phyloP scores from a whole-genome alignment of 2,329 filamentous ascomycete genomes.

The Pseudocercospora vitis region DNA sequence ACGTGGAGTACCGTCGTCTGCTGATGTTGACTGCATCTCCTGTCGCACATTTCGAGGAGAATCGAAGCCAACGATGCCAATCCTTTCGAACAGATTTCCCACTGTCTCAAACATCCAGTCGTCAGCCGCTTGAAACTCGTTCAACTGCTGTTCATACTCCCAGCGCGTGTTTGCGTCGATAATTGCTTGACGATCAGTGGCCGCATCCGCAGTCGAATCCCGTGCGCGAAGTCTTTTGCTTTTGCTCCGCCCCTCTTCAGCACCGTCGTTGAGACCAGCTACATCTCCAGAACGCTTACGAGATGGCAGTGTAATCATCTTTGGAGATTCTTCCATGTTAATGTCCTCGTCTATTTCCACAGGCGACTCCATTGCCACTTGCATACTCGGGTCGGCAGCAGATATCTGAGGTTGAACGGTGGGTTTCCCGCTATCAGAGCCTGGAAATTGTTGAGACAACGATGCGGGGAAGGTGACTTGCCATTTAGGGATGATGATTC shows the following conservation, averaged over 20 bases:
- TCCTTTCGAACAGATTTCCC: constrained; percentile 52
- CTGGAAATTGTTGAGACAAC: constrained; percentile 36
- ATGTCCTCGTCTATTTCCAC: constrained; percentile 37
- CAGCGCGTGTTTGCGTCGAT: constrained; percentile 53
- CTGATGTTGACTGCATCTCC: constrained; percentile 26
- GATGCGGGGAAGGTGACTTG: constrained; percentile 19
- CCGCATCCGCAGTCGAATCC: constrained; percentile 53
- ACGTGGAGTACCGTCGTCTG: constrained; percentile 1
- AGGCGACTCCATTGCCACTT: constrained; percentile 13
- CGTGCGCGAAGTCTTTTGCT: constrained; percentile 62
- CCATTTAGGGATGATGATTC: constrained; percentile 6
- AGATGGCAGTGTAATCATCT: constrained; percentile 41
- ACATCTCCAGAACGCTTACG: constrained; percentile 63
- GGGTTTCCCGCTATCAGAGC: constrained; percentile 33
- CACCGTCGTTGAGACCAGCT: constrained; percentile 58
- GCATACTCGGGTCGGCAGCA: constrained; percentile 30
- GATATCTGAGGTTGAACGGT: constrained; percentile 36
- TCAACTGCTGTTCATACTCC: constrained; percentile 57
- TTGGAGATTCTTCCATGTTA: constrained; percentile 36
- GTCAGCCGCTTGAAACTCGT: constrained; percentile 56
- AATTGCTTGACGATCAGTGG: constrained; percentile 43
- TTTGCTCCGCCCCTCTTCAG: constrained; percentile 57
- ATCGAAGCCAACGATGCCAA: constrained; percentile 48
- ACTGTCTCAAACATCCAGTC: constrained; percentile 58
- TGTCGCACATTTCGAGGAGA: constrained; percentile 32